phyloP scores from a whole-genome alignment of 1,284 basidiomycete genomes.

The Cutaneotrichosporon mucoides region DNA sequence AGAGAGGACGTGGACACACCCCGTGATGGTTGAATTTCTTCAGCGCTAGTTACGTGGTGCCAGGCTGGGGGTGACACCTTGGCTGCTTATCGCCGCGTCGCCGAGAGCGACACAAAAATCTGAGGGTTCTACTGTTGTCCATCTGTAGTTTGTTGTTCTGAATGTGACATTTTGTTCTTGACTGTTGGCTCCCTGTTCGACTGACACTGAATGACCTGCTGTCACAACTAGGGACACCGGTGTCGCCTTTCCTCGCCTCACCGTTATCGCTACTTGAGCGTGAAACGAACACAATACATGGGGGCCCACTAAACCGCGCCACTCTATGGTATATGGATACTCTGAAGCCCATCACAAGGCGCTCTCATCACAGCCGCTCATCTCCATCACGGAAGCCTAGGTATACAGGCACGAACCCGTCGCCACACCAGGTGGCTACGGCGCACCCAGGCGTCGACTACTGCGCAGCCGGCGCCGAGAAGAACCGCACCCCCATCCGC shows the following conservation, averaged over 20 bases:
- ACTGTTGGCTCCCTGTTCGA: too few species aligned
- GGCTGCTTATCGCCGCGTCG: constrained; percentile 30
- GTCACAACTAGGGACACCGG: too few species aligned
- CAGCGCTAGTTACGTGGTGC: constrained; percentile 42
- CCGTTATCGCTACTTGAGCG: too few species aligned
- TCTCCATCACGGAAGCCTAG: too few species aligned
- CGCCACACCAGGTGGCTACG: too few species aligned
- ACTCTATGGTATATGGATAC: neutral
- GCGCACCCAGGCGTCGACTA: too few species aligned
- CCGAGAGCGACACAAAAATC: constrained; percentile 41
- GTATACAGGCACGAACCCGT: too few species aligned
- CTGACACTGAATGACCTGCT: too few species aligned
- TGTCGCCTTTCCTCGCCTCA: too few species aligned
- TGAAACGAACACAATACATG: neutral
- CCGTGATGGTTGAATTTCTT: constrained; percentile 50
- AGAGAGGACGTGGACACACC: constrained; percentile 13
- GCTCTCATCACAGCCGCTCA: too few species aligned
- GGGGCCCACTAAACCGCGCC: too few species aligned
- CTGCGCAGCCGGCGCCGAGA: neutral
- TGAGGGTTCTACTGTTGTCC: constrained; percentile 32
- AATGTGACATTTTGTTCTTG: neutral
- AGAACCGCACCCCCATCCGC: constrained; percentile 9
- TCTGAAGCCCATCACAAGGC: neutral
- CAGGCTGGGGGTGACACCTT: constrained; percentile 39
- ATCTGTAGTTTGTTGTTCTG: neutral